Evolutionary conservation across 495 filamentous ascomycete species (phyloP), one percentile per base, ranked within the genome.

Genomic region (Articulospora tetracladia): DNA sequence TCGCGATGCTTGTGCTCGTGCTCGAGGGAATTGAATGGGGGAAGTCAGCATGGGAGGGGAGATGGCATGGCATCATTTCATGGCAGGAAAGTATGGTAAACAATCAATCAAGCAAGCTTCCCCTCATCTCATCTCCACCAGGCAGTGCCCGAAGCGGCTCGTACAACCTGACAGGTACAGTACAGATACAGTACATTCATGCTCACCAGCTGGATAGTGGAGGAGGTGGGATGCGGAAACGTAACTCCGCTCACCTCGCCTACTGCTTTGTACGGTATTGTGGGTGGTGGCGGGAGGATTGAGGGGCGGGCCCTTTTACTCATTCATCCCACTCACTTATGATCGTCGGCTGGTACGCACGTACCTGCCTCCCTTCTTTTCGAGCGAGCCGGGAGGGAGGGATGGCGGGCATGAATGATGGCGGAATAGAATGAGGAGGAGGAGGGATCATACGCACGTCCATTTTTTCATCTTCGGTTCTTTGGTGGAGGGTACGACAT

Each of bases 401-500:
- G 39, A 12, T 3, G 39, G n/a, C 3, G 39, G 39, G 3, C n/a
- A 15, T 7, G 7, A 7, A 34, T 15, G 30, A 34, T 34, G 30
- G 15, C 30, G 15, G 30, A 15, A 15, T 34, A 34, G 30, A 6
- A n/a, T n/a, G n/a, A n/a, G n/a, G 7, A 34, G 6, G 30, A 34
- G 6, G 30, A 34, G 30, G 7, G 30, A 34, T 34, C 30, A 34
- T 7, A n/a, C n/a, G n/a, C n/a, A n/a, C n/a, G n/a, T n/a, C n/a
- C n/a, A n/a, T n/a, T n/a, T n/a, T n/a, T n/a, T n/a, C n/a, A n/a
- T n/a, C n/a, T n/a, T n/a, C n/a, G n/a, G n/a, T n/a, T n/a, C n/a
- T n/a, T n/a, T n/a, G n/a, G n/a, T 76, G 68, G 34, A 39, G n/a
- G n/a, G 10, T 39, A 39, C 10, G 34, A n/a, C 10, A 10, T 39